Evolutionary conservation across 2,329 filamentous ascomycete genomes (phyloP).

Genomic region (Chaetomiaceae sp.): DNA sequence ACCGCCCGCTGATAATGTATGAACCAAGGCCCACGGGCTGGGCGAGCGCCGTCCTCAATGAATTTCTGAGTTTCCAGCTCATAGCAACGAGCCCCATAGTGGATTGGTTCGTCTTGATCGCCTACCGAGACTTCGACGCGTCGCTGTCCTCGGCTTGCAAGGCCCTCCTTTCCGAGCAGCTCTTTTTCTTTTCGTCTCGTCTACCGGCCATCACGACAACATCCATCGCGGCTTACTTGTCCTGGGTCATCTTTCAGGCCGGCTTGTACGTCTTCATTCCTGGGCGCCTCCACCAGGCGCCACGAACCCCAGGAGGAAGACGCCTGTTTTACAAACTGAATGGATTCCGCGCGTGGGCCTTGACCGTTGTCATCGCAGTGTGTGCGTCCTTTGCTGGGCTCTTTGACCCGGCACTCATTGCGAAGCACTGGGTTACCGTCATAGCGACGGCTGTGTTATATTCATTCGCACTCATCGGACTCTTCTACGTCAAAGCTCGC

Average conservation of each 20-base stretch:
- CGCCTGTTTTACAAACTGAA: slow-evolving; percentile 1
- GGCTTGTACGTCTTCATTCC: neutral
- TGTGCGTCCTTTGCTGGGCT: neutral
- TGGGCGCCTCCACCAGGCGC: neutral
- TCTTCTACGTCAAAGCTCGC: neutral
- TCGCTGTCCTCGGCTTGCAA: neutral
- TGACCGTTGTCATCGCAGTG: neutral
- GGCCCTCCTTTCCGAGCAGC: neutral
- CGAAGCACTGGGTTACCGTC: neutral
- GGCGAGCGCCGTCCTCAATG: neutral
- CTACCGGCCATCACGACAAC: neutral
- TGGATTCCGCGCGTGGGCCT: neutral
- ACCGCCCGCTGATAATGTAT: neutral
- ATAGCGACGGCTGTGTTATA: neutral
- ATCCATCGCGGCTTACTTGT: neutral
- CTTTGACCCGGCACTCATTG: neutral
- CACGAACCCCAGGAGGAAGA: neutral
- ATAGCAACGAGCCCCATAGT: neutral
- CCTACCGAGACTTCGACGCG: neutral
- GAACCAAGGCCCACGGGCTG: neutral
- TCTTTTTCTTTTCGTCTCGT: neutral
- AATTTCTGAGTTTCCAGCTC: neutral
- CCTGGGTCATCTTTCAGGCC: neutral
- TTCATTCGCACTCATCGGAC: neutral
- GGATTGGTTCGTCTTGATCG: neutral